phyloP scores from a whole-genome alignment of 352 stramenopile genomes.

The Plasmopara halstedii region DNA sequence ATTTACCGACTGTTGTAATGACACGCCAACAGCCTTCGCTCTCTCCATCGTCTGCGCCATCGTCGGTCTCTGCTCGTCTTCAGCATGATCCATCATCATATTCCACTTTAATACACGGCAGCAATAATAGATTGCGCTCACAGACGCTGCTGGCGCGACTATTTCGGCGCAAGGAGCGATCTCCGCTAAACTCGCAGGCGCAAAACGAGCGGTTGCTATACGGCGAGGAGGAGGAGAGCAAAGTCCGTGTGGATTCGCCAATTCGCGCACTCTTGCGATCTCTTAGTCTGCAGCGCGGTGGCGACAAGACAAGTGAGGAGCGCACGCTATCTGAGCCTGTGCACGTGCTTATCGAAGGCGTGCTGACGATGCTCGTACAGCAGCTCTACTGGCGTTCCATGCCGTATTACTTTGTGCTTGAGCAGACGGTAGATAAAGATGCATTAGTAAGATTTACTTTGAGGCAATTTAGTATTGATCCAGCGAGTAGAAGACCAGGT shows the following conservation, averaged over 20 bases:
- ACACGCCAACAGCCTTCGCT: conserved; percentile 10
- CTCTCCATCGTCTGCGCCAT: conserved; percentile 16
- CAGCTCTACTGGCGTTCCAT: conserved; percentile 55
- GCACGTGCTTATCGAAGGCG: conserved; percentile 38
- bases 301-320: conserved; percentile 5
- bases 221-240: conserved; percentile 28
- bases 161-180: conserved; percentile 28
- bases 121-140: conserved; percentile 2
- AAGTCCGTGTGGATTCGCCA: conserved; percentile 21
- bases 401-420: conserved; percentile 52
- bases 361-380: conserved; percentile 41
- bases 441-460: conserved; percentile 25
- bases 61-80: conserved; percentile 4
- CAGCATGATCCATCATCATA: conserved; percentile 4
- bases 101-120: background rate
- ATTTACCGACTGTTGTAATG: conserved; percentile 12
- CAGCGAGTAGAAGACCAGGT: conserved; percentile 21
- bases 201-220: conserved; percentile 9
- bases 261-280: conserved; percentile 27
- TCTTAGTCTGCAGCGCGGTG: conserved; percentile 23
- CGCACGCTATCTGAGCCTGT: background rate
- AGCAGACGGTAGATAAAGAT: conserved; percentile 14
- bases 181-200: conserved; percentile 1
- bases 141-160: conserved; percentile 27
- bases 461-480: conserved; percentile 38